These are phyloP conservation scores for Plasmodium cynomolgi DNA, from an alignment of 169 alveolate species.

Conservation along the genomic window DNA sequence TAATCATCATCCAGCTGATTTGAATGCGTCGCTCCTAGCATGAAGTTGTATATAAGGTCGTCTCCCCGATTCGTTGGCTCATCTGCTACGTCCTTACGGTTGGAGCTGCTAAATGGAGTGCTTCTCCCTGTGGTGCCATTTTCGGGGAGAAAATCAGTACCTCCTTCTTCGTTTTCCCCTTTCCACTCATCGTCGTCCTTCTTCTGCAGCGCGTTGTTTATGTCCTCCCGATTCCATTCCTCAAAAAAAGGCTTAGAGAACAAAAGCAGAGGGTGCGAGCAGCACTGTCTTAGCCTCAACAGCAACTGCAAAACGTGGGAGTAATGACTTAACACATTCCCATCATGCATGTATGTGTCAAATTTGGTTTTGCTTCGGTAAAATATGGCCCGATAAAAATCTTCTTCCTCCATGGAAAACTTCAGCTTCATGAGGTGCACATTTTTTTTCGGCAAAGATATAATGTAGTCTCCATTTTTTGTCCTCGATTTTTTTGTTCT, in stretches of 20 bases:
- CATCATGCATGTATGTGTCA: constrained; percentile 80
- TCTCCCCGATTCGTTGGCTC: background rate
- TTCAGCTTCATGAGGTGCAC: constrained; percentile 82
- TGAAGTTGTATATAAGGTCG: constrained; percentile 48
- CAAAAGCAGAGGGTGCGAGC: constrained; percentile 86
- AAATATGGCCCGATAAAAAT: constrained; percentile 76
- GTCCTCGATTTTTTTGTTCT: constrained; percentile 89
- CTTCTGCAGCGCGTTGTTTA: background rate
- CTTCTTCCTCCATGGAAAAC: constrained; percentile 85
- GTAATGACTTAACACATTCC: constrained; percentile 81
- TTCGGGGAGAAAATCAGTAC: background rate
- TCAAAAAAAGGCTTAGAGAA: constrained; percentile 72
- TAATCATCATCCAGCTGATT: constrained; percentile 30
- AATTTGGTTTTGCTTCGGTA: constrained; percentile 82
- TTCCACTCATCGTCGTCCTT: constrained; percentile 1
- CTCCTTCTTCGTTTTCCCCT: background rate
- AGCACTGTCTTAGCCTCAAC: constrained; percentile 86
- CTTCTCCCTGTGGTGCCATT: background rate
- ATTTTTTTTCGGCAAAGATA: constrained; percentile 89
- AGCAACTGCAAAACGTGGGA: constrained; percentile 87
- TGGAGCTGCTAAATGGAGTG: background rate
- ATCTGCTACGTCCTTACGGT: background rate
- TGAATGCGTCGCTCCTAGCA: constrained; percentile 35
- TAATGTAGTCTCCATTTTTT: constrained; percentile 82
- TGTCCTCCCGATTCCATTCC: constrained; percentile 65